Evolutionary conservation across 2,329 filamentous ascomycete genomes (phyloP).

Genomic region (Fusarium keratoplasticum): DNA sequence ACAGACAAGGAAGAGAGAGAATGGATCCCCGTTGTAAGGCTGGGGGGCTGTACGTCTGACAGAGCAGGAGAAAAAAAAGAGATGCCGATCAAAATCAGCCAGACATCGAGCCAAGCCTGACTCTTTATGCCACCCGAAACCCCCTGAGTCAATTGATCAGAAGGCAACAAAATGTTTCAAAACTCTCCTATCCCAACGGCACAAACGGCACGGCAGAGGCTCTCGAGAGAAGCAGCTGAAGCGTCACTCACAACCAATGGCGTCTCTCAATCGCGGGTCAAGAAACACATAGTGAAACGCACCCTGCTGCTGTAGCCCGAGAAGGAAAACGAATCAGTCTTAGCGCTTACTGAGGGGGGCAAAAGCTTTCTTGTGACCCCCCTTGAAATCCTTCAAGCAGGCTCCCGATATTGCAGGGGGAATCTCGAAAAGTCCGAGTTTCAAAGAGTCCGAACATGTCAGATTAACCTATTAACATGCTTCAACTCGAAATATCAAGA

Average conservation of each 20-base stretch:
- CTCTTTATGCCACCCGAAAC: neutral
- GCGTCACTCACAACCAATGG: neutral
- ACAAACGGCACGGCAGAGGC: neutral
- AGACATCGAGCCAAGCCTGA: neutral
- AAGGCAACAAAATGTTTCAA: neutral
- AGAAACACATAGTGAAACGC: neutral
- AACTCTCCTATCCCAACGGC: neutral
- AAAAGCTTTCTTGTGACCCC: neutral
- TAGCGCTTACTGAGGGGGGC: neutral
- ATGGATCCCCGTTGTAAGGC: neutral
- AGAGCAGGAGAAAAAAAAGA: neutral
- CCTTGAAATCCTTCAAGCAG: neutral
- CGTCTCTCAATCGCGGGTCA: neutral
- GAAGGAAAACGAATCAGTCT: neutral
- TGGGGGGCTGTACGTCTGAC: neutral
- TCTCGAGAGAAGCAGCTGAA: neutral
- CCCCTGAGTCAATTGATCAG: neutral
- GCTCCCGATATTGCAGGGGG: neutral
- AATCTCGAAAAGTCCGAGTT: neutral
- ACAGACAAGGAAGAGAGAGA: neutral
- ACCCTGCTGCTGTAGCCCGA: neutral
- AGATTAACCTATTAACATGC: neutral
- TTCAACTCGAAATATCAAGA: neutral
- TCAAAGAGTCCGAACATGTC: neutral
- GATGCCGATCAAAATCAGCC: neutral